These are phyloP conservation scores for Syzygium aromaticum DNA, from an alignment of 345 rosid species.

Conservation along the genomic window DNA sequence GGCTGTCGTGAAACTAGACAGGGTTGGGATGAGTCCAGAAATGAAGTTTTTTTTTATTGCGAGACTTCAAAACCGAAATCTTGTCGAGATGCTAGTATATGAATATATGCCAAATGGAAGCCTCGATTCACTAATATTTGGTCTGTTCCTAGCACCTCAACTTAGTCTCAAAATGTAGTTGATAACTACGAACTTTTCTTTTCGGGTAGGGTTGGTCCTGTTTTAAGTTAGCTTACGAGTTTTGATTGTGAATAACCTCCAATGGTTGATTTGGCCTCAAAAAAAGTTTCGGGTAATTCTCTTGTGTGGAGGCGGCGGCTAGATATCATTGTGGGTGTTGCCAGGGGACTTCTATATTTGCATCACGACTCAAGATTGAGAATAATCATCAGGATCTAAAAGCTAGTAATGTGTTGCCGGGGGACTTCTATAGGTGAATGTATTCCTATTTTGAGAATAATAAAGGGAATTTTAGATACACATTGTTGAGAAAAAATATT, in stretches of 20 bases:
- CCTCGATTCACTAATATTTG: constrained; percentile 10
- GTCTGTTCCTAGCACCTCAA: constrained; percentile 1
- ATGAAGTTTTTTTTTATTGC: constrained; percentile 13
- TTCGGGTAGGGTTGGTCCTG: too few relatives aligned
- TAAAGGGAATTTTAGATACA: too few relatives aligned
- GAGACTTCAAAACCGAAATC: constrained; percentile 18
- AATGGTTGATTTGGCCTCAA: too few relatives aligned
- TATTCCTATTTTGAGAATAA: too few relatives aligned
- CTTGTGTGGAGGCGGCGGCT: background rate
- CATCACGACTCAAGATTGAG: constrained; percentile 19
- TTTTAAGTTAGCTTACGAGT: too few relatives aligned
- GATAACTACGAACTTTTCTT: background rate
- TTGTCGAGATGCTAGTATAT: constrained; percentile 17
- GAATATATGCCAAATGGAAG: constrained; percentile 16
- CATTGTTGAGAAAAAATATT: too few relatives aligned
- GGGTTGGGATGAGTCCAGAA: constrained; percentile 14
- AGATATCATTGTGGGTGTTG: constrained; percentile 16
- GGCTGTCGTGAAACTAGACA: constrained; percentile 11
- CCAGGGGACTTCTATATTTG: constrained; percentile 21
- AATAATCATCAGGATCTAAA: constrained; percentile 24
- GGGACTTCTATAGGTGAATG: too few relatives aligned
- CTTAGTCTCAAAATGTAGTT: background rate
- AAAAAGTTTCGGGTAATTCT: background rate
- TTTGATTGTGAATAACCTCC: too few relatives aligned
- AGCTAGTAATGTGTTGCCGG: constrained; percentile 16